Percentiles rank a stretch among this genome's conserved stretches.
Conservation (phyloP, 768 basidiomycete species). For the Tricholoma matsutake region DNA sequence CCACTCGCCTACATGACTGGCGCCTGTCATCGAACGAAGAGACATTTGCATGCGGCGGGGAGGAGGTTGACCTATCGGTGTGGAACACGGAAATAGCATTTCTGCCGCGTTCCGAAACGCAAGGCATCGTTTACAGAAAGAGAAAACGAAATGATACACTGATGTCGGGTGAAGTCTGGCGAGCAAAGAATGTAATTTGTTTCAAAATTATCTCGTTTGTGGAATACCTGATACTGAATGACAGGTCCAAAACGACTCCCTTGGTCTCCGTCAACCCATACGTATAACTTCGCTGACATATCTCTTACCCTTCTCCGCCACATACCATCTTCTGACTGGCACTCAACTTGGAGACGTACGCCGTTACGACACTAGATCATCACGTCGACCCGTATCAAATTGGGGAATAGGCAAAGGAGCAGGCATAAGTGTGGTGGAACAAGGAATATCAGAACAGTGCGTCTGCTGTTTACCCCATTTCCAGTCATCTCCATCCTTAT, state of each 20-base stretch:
- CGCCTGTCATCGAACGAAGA: slow-evolving; percentile 46
- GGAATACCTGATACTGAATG: background rate
- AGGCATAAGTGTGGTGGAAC: slow-evolving; percentile 57
- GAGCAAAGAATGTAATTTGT: slow-evolving; percentile 70
- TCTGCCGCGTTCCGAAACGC: slow-evolving; percentile 28
- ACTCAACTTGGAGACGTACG: slow-evolving; percentile 72
- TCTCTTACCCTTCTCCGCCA: slow-evolving; percentile 34
- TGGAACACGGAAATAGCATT: slow-evolving; percentile 69
- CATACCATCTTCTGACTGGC: slow-evolving; percentile 62
- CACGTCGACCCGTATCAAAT: slow-evolving; percentile 62
- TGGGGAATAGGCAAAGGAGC: slow-evolving; percentile 63
- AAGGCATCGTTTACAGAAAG: slow-evolving; percentile 39
- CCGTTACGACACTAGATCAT: slow-evolving; percentile 73
- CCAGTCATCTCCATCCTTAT: slow-evolving; percentile 3
- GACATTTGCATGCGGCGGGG: slow-evolving; percentile 78
- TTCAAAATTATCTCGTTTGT: background rate
- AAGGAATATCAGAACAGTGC: slow-evolving; percentile 63
- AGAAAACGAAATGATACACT: slow-evolving; percentile 55
- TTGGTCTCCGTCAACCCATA: slow-evolving; percentile 76
- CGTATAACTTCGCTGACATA: slow-evolving; percentile 69
- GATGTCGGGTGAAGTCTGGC: slow-evolving; percentile 76
- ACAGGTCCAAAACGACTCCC: slow-evolving; percentile 64
- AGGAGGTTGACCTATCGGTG: slow-evolving; percentile 81
- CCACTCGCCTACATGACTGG: slow-evolving; percentile 71
- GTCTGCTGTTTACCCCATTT: slow-evolving; percentile 19